phyloP scores from a whole-genome alignment of 768 basidiomycete species.

The Pholiota microspora region DNA sequence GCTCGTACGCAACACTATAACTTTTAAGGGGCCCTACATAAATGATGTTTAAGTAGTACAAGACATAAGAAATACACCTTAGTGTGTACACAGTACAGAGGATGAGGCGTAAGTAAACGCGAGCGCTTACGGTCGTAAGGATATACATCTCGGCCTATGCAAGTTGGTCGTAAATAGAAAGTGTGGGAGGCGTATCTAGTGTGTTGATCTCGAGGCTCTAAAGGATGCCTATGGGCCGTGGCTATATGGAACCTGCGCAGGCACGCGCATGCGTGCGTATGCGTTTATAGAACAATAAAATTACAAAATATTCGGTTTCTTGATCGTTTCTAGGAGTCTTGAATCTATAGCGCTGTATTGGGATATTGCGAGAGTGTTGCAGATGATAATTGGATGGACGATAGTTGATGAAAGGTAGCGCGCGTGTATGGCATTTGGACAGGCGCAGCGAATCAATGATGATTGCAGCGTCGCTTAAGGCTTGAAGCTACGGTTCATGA shows the following conservation, averaged over 20 bases:
- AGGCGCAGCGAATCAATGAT: background rate
- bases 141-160: background rate
- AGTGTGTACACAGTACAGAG: background rate
- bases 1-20: background rate
- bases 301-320: slow-evolving; percentile 1
- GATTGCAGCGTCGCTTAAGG: slow-evolving; percentile 3
- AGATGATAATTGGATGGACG: background rate
- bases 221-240: background rate
- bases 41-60: background rate
- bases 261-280: background rate
- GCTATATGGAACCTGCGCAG: background rate
- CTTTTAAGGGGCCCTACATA: background rate
- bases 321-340: slow-evolving; percentile 1
- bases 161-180: background rate
- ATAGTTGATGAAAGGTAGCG: background rate
- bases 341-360: background rate
- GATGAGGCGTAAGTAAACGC: background rate
- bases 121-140: background rate
- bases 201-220: background rate
- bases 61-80: background rate
- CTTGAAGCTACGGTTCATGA: slow-evolving; percentile 34
- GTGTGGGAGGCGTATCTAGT: background rate
- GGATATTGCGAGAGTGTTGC: background rate
- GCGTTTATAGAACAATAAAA: slow-evolving; percentile 4
- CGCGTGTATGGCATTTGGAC: background rate